Evolutionary conservation across 441 rosid species (phyloP).

Genomic region (Croton setiger): DNA sequence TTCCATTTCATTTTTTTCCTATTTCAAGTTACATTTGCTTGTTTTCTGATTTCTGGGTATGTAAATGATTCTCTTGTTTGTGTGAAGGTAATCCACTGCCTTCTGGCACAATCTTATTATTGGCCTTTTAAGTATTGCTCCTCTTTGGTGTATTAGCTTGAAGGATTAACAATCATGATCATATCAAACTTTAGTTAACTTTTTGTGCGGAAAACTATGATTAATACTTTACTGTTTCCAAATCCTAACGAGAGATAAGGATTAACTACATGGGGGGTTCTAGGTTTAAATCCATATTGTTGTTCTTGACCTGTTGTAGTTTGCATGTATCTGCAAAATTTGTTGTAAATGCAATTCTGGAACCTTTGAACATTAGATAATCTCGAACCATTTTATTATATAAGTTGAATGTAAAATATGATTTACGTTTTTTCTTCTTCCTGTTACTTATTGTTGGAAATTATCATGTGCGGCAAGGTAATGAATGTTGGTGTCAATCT

Average conservation of each 20-base stretch:
- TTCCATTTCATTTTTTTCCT: neutral
- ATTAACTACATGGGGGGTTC: neutral
- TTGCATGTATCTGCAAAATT: neutral
- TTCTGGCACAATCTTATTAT: neutral
- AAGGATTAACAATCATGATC: neutral
- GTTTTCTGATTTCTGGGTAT: neutral
- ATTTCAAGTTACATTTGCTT: neutral
- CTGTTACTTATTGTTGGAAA: neutral
- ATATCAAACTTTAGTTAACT: neutral
- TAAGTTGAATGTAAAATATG: neutral
- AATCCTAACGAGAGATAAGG: neutral
- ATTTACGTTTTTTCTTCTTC: too few species aligned
- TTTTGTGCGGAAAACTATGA: neutral
- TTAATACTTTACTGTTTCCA: neutral
- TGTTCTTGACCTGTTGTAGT: neutral
- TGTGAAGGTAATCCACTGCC: neutral
- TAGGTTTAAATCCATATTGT: too few species aligned
- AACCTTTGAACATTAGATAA: neutral
- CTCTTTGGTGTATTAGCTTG: neutral
- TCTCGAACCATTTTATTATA: neutral
- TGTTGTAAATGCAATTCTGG: neutral
- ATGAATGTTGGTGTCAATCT: slow-evolving; percentile 17
- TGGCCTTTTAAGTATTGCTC: neutral
- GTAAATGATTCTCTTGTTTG: neutral
- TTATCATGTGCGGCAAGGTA: neutral